phyloP scores from a whole-genome alignment of 495 filamentous ascomycete genomes.

The Delitschia confertaspora region DNA sequence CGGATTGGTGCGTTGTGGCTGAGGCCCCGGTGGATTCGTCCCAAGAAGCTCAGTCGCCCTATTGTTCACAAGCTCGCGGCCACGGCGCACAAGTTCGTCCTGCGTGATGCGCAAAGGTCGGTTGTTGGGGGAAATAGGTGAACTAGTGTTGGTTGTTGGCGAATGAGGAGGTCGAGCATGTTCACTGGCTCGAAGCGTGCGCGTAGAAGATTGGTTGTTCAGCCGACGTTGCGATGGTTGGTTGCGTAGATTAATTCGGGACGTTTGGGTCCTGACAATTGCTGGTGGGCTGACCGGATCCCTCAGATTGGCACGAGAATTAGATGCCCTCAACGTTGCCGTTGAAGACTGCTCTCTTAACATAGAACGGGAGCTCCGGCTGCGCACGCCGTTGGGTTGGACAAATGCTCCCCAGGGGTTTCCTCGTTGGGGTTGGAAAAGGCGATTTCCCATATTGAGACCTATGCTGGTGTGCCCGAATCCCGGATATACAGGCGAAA shows the following conservation, averaged over 20 bases:
- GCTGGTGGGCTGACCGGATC: conserved; percentile 11
- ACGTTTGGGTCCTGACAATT: conserved; percentile 16
- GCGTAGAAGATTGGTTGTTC: conserved; percentile 22
- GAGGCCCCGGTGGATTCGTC: conserved; percentile 10
- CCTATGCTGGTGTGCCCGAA: conserved; percentile 17
- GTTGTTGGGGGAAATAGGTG: conserved; percentile 1
- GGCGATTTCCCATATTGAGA: conserved; percentile 20
- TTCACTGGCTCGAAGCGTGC: conserved; percentile 23
- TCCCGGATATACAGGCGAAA: conserved; percentile 16
- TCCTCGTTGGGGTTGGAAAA: conserved; percentile 15
- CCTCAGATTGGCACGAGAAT: conserved; percentile 22
- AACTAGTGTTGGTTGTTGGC: not conserved
- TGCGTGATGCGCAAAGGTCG: conserved; percentile 10
- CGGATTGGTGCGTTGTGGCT: conserved; percentile 17
- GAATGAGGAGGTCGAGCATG: conserved; percentile 19
- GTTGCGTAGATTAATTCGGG: conserved; percentile 22
- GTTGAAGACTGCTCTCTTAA: conserved; percentile 31
- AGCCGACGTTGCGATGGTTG: conserved; percentile 26
- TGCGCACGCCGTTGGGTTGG: conserved; percentile 16
- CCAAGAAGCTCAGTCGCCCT: conserved; percentile 13
- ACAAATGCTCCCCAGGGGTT: conserved; percentile 27
- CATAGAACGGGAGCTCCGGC: conserved; percentile 22
- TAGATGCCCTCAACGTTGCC: conserved; percentile 25
- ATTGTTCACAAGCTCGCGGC: conserved; percentile 22
- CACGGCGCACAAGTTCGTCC: conserved; percentile 18